Percentiles rank a stretch among this genome's conserved stretches.
phyloP scores from a whole-genome alignment of 768 basidiomycete genomes.

The Tulasnella sp. region DNA sequence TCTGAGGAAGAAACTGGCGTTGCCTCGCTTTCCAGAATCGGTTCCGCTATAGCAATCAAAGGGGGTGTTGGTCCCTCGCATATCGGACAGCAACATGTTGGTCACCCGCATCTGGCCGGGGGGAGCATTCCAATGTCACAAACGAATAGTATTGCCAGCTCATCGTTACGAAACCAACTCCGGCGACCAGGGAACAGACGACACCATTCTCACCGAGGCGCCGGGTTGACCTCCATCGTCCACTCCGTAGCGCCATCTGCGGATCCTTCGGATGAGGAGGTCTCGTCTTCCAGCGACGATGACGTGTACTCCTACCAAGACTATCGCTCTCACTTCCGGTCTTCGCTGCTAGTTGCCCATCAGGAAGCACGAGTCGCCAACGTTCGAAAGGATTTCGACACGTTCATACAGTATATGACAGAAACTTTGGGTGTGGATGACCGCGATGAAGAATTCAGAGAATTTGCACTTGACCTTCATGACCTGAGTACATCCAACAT shows the following conservation, averaged over 20 bases:
- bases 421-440: slow-evolving; percentile 17
- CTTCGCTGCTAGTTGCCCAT: slow-evolving; percentile 66
- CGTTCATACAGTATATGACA: slow-evolving; percentile 55
- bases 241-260: not conserved
- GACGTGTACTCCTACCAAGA: slow-evolving; percentile 53
- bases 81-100: too few species aligned
- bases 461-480: slow-evolving; percentile 73
- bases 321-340: slow-evolving; percentile 68
- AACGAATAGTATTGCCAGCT: not conserved
- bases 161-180: not conserved
- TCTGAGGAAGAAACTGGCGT: slow-evolving; percentile 13
- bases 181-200: slow-evolving; percentile 12
- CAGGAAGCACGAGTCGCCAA: slow-evolving; percentile 46
- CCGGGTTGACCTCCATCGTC: slow-evolving; percentile 8
- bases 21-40: not conserved
- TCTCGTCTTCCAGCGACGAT: slow-evolving; percentile 16
- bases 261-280: slow-evolving; percentile 6
- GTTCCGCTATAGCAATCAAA: not conserved
- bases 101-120: not conserved
- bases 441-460: slow-evolving; percentile 34
- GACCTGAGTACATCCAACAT: slow-evolving; percentile 77
- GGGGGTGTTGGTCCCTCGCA: slow-evolving; percentile 9
- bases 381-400: slow-evolving; percentile 56
- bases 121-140: not conserved
- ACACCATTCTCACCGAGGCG: slow-evolving; percentile 12